Evolutionary conservation across 2,329 filamentous ascomycete species (phyloP), one percentile per base, ranked within the genome.

Genomic region (Calonectria pseudoreteaudii): DNA sequence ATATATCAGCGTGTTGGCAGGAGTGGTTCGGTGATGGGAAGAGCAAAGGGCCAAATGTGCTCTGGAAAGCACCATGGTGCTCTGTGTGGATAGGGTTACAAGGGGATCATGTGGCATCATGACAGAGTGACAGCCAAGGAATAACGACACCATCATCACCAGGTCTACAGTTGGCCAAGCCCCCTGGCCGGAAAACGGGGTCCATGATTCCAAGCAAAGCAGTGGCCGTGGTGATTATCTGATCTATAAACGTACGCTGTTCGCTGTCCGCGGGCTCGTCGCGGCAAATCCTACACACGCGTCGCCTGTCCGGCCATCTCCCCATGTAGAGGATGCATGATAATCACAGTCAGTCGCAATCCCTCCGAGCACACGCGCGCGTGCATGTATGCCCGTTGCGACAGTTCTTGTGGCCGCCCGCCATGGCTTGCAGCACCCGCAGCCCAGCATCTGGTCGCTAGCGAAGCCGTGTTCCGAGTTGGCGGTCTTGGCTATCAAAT

Each of bases 1-100:
- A 41, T 62, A 62, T 38, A 62, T 30, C 36, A 41, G 56, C 34
- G 3, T 16, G 38, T n/a, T 23, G 36, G 13, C 18, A 13, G 36
- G 36, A 62, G 56, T 62, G 56, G 56, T 62, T 62, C 56, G 56
- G 56, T 62, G 23, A 26, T 62, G 56, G 56, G 34, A 62, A 41
- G 56, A 62, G 36, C 26, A 60, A 62, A 41, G 41, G 36, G 31
- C 9, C 28, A 41, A 28, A 38, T 3, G 31, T 41, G 34, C 34
- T 14, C 34, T 28, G 34, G 23, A 8, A 56, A 9, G 52, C 30
- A 34, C 52, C 30, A 56, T 30, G 28, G 28, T 23, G 34, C 56
- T 41, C 34, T 23, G 56, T 36, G 41, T 62, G 56, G 56, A 62
- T 38, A 23, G 14, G 56, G 56, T 28, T 41, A 28, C 41, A 62